Evolutionary conservation across 306 rosid species (phyloP).

Genomic region (Fagus crenata): DNA sequence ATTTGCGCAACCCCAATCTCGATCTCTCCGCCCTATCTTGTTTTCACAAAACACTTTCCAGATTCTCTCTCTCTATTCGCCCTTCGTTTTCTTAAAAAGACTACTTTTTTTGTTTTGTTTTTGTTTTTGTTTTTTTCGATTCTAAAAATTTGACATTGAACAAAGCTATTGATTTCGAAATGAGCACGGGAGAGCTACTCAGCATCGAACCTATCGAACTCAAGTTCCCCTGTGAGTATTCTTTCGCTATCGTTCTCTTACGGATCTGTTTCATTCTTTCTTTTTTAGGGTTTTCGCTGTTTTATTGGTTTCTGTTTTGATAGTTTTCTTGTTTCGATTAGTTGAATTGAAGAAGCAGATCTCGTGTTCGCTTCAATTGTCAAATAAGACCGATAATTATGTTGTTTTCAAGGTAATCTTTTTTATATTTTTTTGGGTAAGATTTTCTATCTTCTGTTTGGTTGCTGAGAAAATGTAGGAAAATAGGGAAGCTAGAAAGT

Average conservation of each 20-base stretch:
- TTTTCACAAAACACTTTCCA: not conserved
- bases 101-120: not conserved
- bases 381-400: constrained; percentile 76
- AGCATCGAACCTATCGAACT: constrained; percentile 86
- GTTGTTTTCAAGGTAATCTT: constrained; percentile 81
- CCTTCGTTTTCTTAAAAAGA: constrained; percentile 12
- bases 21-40: constrained; percentile 42
- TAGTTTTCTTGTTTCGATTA: constrained; percentile 23
- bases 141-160: not conserved
- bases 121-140: not conserved
- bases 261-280: constrained; percentile 40
- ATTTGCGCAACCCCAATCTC: constrained; percentile 25
- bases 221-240: constrained; percentile 64
- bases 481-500: not conserved
- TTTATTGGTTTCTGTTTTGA: not conserved
- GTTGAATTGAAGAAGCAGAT: constrained; percentile 96
- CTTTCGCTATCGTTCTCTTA: not conserved
- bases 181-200: constrained; percentile 89
- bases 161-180: constrained; percentile 30
- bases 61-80: constrained; percentile 7
- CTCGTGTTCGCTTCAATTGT: constrained; percentile 79
- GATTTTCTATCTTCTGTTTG: not conserved
- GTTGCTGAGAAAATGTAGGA: constrained; percentile 6
- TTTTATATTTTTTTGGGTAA: not conserved
- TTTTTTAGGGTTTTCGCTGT: constrained; percentile 27